Evolutionary conservation across 176 grass and related monocot genomes (phyloP), one percentile per base, ranked within the genome.

Genomic region (Oryza rufipogon): DNA sequence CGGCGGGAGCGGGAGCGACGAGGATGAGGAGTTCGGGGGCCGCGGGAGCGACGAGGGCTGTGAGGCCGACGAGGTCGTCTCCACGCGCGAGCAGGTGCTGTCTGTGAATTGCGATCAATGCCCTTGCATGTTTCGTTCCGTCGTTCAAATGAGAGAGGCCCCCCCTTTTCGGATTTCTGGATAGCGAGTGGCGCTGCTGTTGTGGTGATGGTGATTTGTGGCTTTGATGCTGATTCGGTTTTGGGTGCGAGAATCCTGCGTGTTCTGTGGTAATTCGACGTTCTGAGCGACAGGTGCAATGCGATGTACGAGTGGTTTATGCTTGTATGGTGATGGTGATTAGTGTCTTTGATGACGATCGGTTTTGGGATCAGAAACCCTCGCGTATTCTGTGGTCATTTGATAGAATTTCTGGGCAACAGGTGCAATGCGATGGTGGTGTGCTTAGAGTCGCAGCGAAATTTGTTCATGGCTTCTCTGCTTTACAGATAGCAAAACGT

Each of bases 21-120:
- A 14, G 4, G 80, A 72, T 4, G 80, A 73, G 69, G 79, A 39
- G 22, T 73, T 54, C 54, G 70, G 58, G 23, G 69, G 3, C 22
- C 9, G 36, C 80, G 80, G 41, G 4, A 52, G 28, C 23, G 73
- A 73, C 54, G 80, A 73, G 80, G 68, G 70, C 51, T 3, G 14
- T 49, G 48, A 51, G 48, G 14, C 48, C 52, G 70, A 83, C 5
- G 81, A 73, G 25, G 25, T 48, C 38, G 16, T 7, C 23, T 20
- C 70, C 16, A 8, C 30, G 70, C 68, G 81, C 39, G 81, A 83
- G 56, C 56, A 83, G 81, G 70, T 20, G 7, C 12, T 20, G 20
- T 61, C 12, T 20, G 20, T 61, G 56, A 9, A n/a, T 22, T 4
- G 70, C 5, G 54, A 48, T 34, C 68, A 15, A 7, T 54, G n/a